These are phyloP conservation scores for Oldenlandia corymbosa DNA, from an alignment of 257 asterid genomes.

Conservation along the genomic window DNA sequence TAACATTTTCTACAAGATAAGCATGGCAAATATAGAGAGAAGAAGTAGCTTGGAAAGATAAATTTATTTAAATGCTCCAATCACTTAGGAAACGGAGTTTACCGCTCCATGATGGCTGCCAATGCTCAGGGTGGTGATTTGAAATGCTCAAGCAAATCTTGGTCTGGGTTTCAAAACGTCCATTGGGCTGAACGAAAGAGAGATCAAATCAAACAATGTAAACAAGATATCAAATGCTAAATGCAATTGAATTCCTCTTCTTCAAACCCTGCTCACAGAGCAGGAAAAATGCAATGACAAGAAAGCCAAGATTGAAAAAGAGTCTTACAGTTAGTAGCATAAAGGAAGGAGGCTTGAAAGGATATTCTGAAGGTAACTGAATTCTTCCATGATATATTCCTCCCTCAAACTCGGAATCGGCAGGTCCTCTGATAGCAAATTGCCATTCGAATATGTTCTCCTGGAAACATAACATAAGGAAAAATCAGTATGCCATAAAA, in stretches of 20 bases:
- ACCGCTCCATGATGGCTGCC: conserved; percentile 99
- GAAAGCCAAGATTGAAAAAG: neutral
- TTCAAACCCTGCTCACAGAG: neutral
- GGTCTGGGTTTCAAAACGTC: conserved; percentile 93
- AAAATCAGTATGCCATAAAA: neutral
- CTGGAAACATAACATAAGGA: conserved; percentile 25
- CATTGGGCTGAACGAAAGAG: conserved; percentile 62
- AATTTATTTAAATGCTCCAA: neutral
- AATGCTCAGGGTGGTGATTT: conserved; percentile 96
- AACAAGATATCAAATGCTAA: neutral
- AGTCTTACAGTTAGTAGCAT: conserved; percentile 63
- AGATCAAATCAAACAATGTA: neutral
- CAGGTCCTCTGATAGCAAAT: conserved; percentile 80
- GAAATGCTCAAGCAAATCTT: conserved; percentile 98
- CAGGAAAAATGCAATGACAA: neutral
- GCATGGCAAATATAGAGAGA: neutral
- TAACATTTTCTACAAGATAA: neutral
- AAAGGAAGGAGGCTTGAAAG: conserved; percentile 88
- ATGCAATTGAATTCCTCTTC: neutral
- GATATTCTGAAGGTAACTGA: conserved; percentile 83
- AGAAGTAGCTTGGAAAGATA: neutral
- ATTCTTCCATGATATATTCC: conserved; percentile 91
- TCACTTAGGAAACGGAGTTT: conserved; percentile 17
- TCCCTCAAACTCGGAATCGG: conserved; percentile 77
- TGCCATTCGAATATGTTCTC: conserved; percentile 91